Base-by-base conservation (phyloP, 2,329 filamentous ascomycete species). In the Myrmaecium sp. region DNA sequence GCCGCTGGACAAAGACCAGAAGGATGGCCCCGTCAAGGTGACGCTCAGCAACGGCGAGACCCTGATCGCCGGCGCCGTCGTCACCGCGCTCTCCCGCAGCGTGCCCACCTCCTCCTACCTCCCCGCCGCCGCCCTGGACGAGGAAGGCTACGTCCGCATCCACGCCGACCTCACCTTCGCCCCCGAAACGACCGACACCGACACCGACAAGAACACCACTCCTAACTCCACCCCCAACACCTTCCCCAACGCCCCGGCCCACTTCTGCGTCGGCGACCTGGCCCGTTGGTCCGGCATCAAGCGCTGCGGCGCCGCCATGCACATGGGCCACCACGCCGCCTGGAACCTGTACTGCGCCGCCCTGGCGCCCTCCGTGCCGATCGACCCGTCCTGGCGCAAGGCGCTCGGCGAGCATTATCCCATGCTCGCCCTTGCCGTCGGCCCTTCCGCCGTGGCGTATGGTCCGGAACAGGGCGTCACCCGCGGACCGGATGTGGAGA, bases 241-340 rank as follows among this genome's bases (percentile, higher is more conserved):
- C 0, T 55, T 67, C 0, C 59, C 70, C 4, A 74, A 80, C 35
- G 50, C 65, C 8, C 52, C 56, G 1, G 49, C 52, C 15, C 78
- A 84, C 46, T 77, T 74, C 40, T 76, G 71, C 8, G 60, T 69
- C 14, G 79, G 79, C 10, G 79, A 86, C 43, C 55, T 78, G 10
- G 66, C 64, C 17, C 55, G 58, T 25, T 84, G 79, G 78, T 66
- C 73, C 0, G 78, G 77, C 22, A 82, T 86, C 54, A 84, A 82
- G 57, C 73, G 79, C 23, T 80, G 74, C 39, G 78, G 79, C 14
- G 67, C 61, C 10, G 79, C 79, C 17, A 79, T 84, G 64, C 67
- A 77, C 42, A 71, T 74, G 58, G 79, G 77, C 19, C 66, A 72
- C 40, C 60, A 64, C 33, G 66, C 66, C 3, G 76, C 69, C 5